Percentiles rank a stretch among this genome's conserved stretches.
Conservation (phyloP, 2,329 filamentous ascomycete species). For the Phoma sp. region DNA sequence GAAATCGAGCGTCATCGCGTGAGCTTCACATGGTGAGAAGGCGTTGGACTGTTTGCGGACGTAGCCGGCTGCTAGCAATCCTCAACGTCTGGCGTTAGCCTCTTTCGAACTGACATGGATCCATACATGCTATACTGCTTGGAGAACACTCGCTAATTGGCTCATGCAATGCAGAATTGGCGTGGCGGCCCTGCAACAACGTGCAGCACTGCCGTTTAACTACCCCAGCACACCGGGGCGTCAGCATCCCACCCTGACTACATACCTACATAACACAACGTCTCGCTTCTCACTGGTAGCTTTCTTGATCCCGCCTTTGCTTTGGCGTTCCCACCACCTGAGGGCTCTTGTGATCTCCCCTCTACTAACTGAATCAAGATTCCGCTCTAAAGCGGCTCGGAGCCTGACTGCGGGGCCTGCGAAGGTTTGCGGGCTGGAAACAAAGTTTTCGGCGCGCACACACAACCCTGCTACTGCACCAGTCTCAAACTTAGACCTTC, state of each 20-base stretch:
- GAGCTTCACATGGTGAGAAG: constrained; percentile 3
- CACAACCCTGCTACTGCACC: constrained; percentile 46
- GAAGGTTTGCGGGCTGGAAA: constrained; percentile 42
- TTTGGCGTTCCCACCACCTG: constrained; percentile 12
- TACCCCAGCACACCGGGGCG: constrained; percentile 7
- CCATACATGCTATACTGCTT: constrained; percentile 21
- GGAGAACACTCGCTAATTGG: constrained; percentile 14
- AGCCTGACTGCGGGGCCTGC: constrained; percentile 27
- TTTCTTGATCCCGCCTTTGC: constrained; percentile 3
- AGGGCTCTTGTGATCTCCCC: constrained; percentile 13
- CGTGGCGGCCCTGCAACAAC: constrained; percentile 16
- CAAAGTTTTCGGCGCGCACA: constrained; percentile 45
- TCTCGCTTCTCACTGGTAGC: constrained; percentile 3
- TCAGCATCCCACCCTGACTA: constrained; percentile 15
- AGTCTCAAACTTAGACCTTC: constrained; percentile 46
- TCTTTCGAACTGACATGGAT: constrained; percentile 42
- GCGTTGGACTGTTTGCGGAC: constrained; percentile 29
- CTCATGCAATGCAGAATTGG: neutral
- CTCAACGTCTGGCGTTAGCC: constrained; percentile 46
- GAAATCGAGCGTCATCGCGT: constrained; percentile 1
- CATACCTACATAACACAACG: constrained; percentile 12
- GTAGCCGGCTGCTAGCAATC: constrained; percentile 38
- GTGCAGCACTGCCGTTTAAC: constrained; percentile 17
- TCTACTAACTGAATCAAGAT: constrained; percentile 23
- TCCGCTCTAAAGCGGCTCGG: constrained; percentile 32